Base-by-base conservation (phyloP, 208 protist genomes). In the Lotmaria passim region DNA sequence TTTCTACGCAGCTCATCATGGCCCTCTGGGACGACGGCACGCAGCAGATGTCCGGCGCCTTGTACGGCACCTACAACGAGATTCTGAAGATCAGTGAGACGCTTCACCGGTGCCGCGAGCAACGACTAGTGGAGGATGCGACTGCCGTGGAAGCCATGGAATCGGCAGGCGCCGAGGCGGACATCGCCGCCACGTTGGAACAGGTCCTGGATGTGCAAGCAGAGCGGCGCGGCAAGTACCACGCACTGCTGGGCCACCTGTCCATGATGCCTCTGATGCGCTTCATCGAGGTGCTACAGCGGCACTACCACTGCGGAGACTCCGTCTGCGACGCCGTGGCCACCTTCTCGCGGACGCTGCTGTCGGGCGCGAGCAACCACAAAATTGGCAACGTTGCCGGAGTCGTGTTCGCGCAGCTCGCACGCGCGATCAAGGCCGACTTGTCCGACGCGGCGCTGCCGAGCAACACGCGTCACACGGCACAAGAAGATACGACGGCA, bases 21-120 rank as follows among this genome's bases (percentile, higher is more conserved):
- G 81, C 77, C 8, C 78, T 97, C 23, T 97, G 92, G 90, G 92
- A 97, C 60, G 92, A 97, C 38, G 83, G 79, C 41, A 97, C 92
- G 26, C 86, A 90, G 68, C 90, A 93, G 51, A 83, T 94, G 51
- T 86, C 92, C 17, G 90, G 92, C 3, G 79, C 87, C 17, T 78
- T 97, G 14, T 94, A 95, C 77, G 83, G 75, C 48, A 92, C 92
- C 36, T 97, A 92, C 75, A 79, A 79, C 62, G 71, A 87, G 43
- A 55, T 84, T n/a, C 43, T 87, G 31, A 51, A 56, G 19, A 75
- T 60, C n/a, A 53, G 36, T 15, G 73, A 55, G 31, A 39, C 41
- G 6, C 69, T 65, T 1, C 62, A n/a, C 48, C 11, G 30, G 30
- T 53, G 62, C 41, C 11, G 50, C 38, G 41, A 38, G 43, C 15